Evolutionary conservation across 208 protist species (phyloP), one percentile per base, ranked within the genome.

Genomic region (Herpetomonas tarakana): DNA sequence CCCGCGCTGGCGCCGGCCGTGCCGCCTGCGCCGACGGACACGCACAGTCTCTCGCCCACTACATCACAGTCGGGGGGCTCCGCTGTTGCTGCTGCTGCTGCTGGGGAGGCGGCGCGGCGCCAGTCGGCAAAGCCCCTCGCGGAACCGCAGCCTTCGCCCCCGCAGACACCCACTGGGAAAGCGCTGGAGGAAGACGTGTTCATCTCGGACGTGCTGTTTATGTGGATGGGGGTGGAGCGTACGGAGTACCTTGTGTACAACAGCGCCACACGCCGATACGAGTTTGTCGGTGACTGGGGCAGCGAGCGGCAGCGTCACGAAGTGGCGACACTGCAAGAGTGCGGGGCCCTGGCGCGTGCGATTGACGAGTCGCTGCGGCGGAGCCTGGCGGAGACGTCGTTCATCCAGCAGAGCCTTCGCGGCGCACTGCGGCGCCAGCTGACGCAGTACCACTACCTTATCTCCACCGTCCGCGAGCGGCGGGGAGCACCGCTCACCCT

Each of bases 391-490:
- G 79, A 81, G 19, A 47, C 62, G 19, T 83, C 76, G 18, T 87
- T 87, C 56, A 49, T 87, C 46, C 81, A 87, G 52, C 81, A 87
- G 54, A 83, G 81, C 50, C 56, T 87, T 14, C 67, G 76, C 25
- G 73, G 66, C 56, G 71, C 81, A 2, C 59, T 87, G 46, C 71
- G 81, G 26, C 39, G 67, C 21, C 81, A 87, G 51, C 60, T 87
- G 19, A 81, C 70, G 18, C 75, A 83, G 62, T 87, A 87, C 56
- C 81, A 87, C 68, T 83, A 69, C 54, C 67, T 87, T 31, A 53
- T 87, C 6, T 56, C 81, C 7, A 74, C 78, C 4, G 56, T 87
- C n/a, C 71, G 81, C 22, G 76, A 83, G 46, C 67, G 66, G 2
- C 62, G 58, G 16, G 50, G 25, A n/a, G 62, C 64, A 6, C 27